A percentile compares a stretch with the other conserved stretches of the same genome.
Conservation (phyloP, 257 asterid genomes). For the Ajuga chamaepitys region DNA sequence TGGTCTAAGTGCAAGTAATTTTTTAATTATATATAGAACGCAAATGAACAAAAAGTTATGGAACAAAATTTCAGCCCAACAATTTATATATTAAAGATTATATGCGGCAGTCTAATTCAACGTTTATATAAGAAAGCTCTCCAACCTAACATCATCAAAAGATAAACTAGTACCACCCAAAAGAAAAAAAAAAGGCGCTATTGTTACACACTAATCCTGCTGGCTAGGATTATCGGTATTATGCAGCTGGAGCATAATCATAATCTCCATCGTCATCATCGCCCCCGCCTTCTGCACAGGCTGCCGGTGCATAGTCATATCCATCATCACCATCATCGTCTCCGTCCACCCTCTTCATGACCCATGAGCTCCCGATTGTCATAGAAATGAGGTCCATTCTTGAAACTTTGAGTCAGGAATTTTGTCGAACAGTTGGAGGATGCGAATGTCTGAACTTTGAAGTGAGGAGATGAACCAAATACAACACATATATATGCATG, state of each 20-base stretch:
- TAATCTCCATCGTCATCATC: slow-evolving; percentile 19
- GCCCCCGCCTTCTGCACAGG: slow-evolving; percentile 1
- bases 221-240: not conserved
- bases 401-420: not conserved
- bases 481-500: not conserved
- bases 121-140: no score
- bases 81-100: no score
- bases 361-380: not conserved
- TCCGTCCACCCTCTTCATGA: not conserved
- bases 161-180: not conserved
- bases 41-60: no score
- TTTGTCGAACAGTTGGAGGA: not conserved
- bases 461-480: not conserved
- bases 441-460: not conserved
- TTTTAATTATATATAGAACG: no score
- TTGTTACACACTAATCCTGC: not conserved
- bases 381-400: not conserved
- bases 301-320: not conserved
- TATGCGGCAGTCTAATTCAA: no score
- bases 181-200: not conserved
- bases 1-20: no score
- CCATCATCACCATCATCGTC: not conserved
- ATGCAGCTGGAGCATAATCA: slow-evolving; percentile 30
- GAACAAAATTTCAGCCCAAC: no score
- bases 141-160: no score